Conservation (phyloP, 2,329 filamentous ascomycete genomes). For the Lachnellula suecica region DNA sequence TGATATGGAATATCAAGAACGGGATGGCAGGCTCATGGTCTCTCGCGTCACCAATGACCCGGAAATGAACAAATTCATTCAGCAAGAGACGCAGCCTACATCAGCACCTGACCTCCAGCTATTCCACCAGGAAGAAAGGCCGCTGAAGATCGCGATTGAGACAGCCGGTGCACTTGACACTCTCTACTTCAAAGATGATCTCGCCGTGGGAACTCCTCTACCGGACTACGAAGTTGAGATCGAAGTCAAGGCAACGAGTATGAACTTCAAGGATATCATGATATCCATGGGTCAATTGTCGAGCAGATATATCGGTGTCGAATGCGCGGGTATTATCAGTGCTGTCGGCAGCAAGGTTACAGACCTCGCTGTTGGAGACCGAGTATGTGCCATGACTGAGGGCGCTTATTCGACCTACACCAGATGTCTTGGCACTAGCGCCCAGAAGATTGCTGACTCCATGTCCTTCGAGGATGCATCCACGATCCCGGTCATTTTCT, state of each 20-base stretch:
- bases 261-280: constrained; percentile 38
- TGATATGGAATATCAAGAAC: constrained; percentile 27
- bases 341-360: constrained; percentile 30
- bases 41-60: constrained; percentile 24
- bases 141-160: constrained; percentile 24
- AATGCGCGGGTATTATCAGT: constrained; percentile 35
- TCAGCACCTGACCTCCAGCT: constrained; percentile 37
- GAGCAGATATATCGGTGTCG: constrained; percentile 33
- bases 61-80: constrained; percentile 38
- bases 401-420: constrained; percentile 33
- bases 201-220: constrained; percentile 18
- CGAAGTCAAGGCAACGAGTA: constrained; percentile 32
- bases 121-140: constrained; percentile 35
- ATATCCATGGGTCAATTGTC: constrained; percentile 36
- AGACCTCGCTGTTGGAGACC: constrained; percentile 33
- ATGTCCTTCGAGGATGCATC: constrained; percentile 30
- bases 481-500: constrained; percentile 28
- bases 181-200: constrained; percentile 27
- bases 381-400: constrained; percentile 33
- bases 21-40: constrained; percentile 28
- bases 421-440: constrained; percentile 28
- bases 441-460: constrained; percentile 21
- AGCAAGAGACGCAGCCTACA: constrained; percentile 41
- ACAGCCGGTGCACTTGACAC: constrained; percentile 28
- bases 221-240: constrained; percentile 26